Conservation (phyloP, 2,329 filamentous ascomycete species). For the Pseudogymnoascus sp. region DNA sequence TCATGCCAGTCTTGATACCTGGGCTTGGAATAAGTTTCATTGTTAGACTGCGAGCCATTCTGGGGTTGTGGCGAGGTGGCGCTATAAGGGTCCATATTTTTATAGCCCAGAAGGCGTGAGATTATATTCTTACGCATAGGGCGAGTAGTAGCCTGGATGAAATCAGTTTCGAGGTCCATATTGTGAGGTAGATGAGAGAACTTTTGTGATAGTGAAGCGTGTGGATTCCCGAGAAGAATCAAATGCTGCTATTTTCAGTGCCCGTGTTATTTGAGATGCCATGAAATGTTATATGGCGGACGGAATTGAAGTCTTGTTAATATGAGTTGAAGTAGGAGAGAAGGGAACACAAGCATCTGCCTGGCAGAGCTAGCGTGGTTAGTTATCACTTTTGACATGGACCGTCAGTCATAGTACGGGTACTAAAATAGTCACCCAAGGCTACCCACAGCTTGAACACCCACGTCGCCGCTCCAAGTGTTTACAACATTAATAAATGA, state of each 20-base stretch:
- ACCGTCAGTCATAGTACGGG: not conserved
- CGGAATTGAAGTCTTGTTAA: not conserved
- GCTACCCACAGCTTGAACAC: not conserved
- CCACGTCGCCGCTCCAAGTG: not conserved
- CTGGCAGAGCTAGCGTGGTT: not conserved
- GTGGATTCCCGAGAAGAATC: not conserved
- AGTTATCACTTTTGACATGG: conserved; percentile 4
- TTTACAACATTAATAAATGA: not conserved
- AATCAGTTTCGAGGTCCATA: not conserved
- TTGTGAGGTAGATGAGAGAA: not conserved
- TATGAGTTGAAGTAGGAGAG: not conserved
- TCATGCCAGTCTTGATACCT: not conserved
- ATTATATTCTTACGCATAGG: not conserved
- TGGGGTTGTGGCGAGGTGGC: not conserved
- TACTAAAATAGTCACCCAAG: not conserved
- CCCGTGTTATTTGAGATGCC: not conserved
- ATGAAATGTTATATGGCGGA: not conserved
- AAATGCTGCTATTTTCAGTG: not conserved
- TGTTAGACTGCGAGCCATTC: not conserved
- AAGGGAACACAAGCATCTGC: not conserved
- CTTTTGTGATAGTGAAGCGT: not conserved
- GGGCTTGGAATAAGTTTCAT: not conserved
- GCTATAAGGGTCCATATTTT: not conserved
- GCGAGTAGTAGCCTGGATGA: not conserved
- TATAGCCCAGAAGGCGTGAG: not conserved